These are phyloP conservation scores for Colletotrichum gloeosporioides DNA, from an alignment of 2,329 filamentous ascomycete species.

Conservation along the genomic window DNA sequence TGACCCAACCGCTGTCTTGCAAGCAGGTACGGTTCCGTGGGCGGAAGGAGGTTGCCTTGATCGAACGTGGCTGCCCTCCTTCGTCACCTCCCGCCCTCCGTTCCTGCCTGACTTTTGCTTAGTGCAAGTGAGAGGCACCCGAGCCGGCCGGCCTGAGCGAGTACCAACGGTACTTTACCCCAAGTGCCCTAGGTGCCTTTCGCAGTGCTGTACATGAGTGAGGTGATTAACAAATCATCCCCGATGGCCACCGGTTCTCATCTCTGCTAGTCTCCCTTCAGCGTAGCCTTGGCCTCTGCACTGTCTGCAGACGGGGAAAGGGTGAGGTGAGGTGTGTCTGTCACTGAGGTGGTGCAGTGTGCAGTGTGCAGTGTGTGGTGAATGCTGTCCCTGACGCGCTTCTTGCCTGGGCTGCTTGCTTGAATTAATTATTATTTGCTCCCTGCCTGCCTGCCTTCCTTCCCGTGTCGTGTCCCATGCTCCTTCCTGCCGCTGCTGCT, in stretches of 20 bases:
- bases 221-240: neutral
- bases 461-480: neutral
- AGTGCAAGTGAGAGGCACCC: neutral
- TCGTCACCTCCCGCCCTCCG: constrained; percentile 1
- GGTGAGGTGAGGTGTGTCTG: neutral
- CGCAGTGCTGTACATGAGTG: neutral
- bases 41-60: neutral
- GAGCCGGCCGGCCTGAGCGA: neutral
- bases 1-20: neutral
- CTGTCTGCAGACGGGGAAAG: neutral
- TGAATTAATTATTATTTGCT: neutral
- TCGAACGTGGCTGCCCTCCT: neutral
- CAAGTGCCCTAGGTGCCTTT: neutral
- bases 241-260: neutral
- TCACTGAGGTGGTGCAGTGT: neutral
- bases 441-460: neutral
- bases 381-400: neutral
- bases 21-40: neutral
- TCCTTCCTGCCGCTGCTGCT: neutral
- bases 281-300: neutral
- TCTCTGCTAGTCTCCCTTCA: neutral
- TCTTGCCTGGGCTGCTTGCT: neutral
- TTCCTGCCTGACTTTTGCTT: neutral
- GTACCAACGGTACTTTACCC: no score
- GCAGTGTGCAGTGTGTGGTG: neutral